Evolutionary conservation across 257 asterid genomes (phyloP), one percentile per base, ranked within the genome.

Genomic region (Henckelia pumila): DNA sequence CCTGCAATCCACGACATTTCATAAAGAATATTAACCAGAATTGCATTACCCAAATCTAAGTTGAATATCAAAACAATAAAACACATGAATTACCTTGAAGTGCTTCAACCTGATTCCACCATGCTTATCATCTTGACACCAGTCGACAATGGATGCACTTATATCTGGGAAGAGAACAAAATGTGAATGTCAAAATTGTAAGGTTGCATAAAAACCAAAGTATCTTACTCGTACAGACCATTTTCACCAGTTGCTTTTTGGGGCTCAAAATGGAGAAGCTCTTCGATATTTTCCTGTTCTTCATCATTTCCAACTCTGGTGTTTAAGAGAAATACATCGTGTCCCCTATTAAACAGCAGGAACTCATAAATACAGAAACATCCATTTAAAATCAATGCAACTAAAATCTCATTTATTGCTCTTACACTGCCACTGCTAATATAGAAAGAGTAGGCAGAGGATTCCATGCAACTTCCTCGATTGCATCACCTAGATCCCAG

Each of bases 101-200:
- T 94, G 97, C 79, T 78, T 84, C 80, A 94, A 79, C 83, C 91
- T 94, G 78, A 94, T 72, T 76, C 96, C 97, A n/a, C 86, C 82
- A 28, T 77, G 80, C 65, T 64, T 83, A 63, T 79, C 95, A 69
- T 88, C 95, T 62, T 63, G 85, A 78, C 64, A 63, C 97, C 99
- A 94, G 79, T 67, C 81, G 61, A 82, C 89, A 73, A 73, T 56
- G 60, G 83, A 70, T 72, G 79, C 85, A 75, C 66, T 71, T 17
- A 67, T 67, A 69, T 79, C 98, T 93, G 89, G 81, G 73, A 60
- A 66, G 61, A 70, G 64, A 68, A 56, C 68, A 33, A 53, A 52
- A 63, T 47, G 66, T 14, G 52, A 49, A 61, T 29, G 63, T 23
- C 14, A 71, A 71, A 40, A 35, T 67, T 13, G 44, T 47, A 25